Percentiles rank a stretch among this genome's conserved stretches.
phyloP scores from a whole-genome alignment of 768 basidiomycete genomes.

The Leccinum broughii region DNA sequence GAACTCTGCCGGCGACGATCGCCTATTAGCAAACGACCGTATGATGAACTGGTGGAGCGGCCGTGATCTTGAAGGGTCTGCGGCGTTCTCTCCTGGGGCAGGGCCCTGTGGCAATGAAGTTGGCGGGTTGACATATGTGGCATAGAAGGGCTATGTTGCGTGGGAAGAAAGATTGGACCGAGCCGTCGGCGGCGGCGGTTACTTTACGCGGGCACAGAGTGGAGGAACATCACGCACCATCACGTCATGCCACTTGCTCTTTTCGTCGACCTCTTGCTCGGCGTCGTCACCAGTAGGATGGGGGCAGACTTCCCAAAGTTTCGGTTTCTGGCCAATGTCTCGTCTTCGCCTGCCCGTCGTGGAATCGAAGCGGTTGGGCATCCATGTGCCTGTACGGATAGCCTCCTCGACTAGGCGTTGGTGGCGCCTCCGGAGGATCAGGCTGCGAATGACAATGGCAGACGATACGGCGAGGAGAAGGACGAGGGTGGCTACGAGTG shows the following conservation, averaged over 20 bases:
- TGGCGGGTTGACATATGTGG: conserved; percentile 18
- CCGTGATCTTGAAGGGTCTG: conserved; percentile 7
- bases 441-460: conserved; percentile 64
- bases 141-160: conserved; percentile 25
- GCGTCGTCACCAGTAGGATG: conserved; percentile 11
- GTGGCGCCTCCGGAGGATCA: conserved; percentile 62
- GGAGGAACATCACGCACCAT: conserved; percentile 19
- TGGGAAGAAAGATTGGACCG: neutral
- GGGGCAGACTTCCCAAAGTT: conserved; percentile 32
- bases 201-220: neutral
- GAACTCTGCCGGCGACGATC: conserved; percentile 14
- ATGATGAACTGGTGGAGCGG: conserved; percentile 12
- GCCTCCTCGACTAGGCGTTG: conserved; percentile 60
- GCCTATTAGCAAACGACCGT: conserved; percentile 18
- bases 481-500: conserved; percentile 61
- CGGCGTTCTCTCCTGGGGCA: neutral
- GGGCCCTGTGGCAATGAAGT: conserved; percentile 10
- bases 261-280: conserved; percentile 16
- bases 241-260: conserved; percentile 31
- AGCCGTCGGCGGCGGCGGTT: neutral
- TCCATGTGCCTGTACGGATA: conserved; percentile 63
- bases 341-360: conserved; percentile 22
- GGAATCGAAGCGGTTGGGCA: conserved; percentile 33
- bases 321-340: conserved; percentile 33
- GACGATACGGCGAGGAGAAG: conserved; percentile 67